Conservation (phyloP, 2,329 filamentous ascomycete species). For the Fusarium marasasianum region DNA sequence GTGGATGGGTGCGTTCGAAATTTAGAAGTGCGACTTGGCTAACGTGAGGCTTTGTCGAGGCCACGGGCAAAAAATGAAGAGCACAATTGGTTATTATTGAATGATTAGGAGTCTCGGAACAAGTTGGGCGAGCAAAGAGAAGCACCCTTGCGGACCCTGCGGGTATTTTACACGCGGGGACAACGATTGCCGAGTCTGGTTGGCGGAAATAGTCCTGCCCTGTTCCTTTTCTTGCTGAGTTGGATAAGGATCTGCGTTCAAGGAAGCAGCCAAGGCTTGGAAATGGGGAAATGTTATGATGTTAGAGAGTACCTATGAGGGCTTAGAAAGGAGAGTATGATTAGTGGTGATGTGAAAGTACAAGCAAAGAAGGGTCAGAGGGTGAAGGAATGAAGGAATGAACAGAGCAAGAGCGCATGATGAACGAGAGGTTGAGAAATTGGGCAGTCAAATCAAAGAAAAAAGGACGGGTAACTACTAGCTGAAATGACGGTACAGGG, state of each 20-base stretch:
- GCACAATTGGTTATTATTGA: conserved; percentile 39
- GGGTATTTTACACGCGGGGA: conserved; percentile 37
- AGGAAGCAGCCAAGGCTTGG: conserved; percentile 28
- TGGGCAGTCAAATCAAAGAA: conserved; percentile 16
- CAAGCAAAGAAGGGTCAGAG: conserved; percentile 11
- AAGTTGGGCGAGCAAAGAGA: conserved; percentile 26
- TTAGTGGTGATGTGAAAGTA: not conserved
- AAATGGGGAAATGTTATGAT: conserved; percentile 16
- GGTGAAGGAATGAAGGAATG: conserved; percentile 28
- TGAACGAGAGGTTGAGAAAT: conserved; percentile 27
- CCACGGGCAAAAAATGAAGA: conserved; percentile 34
- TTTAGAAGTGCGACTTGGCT: conserved; percentile 16
- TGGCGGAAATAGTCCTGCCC: conserved; percentile 24
- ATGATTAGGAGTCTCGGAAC: conserved; percentile 19
- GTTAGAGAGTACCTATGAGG: not conserved
- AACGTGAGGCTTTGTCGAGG: conserved; percentile 14
- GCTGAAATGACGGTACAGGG: conserved; percentile 34
- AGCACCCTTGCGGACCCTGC: conserved; percentile 29
- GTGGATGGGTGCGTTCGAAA: conserved; percentile 4
- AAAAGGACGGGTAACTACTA: conserved; percentile 12
- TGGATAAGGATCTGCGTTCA: conserved; percentile 34
- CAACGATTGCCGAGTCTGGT: conserved; percentile 39
- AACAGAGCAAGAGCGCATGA: conserved; percentile 16
- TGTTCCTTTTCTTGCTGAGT: conserved; percentile 11
- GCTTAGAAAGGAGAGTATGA: conserved; percentile 17